These are phyloP conservation scores for Fusarium sp. DNA, from an alignment of 2,329 filamentous ascomycete genomes.

Conservation along the genomic window DNA sequence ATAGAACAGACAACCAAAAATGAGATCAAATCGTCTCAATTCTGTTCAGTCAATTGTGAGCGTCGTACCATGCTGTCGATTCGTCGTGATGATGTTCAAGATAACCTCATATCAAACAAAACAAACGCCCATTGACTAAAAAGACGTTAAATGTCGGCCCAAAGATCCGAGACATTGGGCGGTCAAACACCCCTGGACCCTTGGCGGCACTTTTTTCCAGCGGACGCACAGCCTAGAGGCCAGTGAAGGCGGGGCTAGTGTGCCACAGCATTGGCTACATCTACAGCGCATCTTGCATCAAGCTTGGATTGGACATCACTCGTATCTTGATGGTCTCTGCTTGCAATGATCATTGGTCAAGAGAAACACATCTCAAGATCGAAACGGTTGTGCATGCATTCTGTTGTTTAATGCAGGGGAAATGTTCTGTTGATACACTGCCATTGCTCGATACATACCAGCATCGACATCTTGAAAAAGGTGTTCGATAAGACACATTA, in stretches of 20 bases:
- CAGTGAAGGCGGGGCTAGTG: constrained; percentile 22
- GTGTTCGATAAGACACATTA: neutral
- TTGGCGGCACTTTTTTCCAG: constrained; percentile 23
- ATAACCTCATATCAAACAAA: constrained; percentile 36
- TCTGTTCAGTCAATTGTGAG: neutral
- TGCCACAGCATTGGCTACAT: constrained; percentile 23
- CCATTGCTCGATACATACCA: neutral
- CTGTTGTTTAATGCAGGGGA: neutral
- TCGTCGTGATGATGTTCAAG: constrained; percentile 7
- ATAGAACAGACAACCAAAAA: neutral
- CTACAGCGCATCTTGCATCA: constrained; percentile 37
- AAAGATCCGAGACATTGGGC: constrained; percentile 44
- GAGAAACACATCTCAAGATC: neutral
- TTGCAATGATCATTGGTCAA: constrained; percentile 2
- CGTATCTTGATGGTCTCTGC: neutral
- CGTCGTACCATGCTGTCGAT: neutral
- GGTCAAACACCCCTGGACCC: constrained; percentile 37
- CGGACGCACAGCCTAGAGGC: constrained; percentile 12
- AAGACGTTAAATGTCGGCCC: constrained; percentile 33
- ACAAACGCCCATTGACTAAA: constrained; percentile 12
- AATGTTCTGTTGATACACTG: neutral
- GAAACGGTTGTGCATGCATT: constrained; percentile 5
- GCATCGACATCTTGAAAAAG: neutral
- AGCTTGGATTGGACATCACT: neutral
- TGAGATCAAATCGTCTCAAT: neutral